phyloP scores from a whole-genome alignment of 148 eudicot genomes.

The Fagopyrum homotropicum region DNA sequence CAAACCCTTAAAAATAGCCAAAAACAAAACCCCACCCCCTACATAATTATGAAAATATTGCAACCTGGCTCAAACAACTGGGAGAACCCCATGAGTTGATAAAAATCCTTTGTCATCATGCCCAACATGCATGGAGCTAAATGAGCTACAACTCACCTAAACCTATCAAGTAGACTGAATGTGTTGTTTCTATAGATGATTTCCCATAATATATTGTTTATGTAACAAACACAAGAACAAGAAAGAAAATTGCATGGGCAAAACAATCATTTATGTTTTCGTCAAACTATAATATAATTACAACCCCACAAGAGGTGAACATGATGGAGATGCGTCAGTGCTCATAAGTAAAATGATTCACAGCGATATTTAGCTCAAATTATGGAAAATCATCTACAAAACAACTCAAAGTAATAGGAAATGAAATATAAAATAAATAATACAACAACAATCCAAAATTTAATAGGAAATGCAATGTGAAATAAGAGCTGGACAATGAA shows the following conservation, averaged over 20 bases:
- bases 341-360: too few relatives aligned
- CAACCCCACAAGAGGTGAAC: background rate
- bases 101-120: background rate
- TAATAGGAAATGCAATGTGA: background rate
- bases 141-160: background rate
- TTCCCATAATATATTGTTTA: background rate
- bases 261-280: background rate
- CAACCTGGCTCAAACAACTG: constrained; percentile 5
- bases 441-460: too few relatives aligned
- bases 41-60: constrained; percentile 3
- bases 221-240: background rate
- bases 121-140: background rate
- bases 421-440: too few relatives aligned
- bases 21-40: background rate
- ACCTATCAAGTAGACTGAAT: background rate
- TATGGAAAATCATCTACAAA: too few relatives aligned
- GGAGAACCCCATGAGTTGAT: constrained; percentile 7
- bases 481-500: background rate
- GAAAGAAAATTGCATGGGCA: background rate
- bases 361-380: too few relatives aligned
- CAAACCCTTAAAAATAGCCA: background rate
- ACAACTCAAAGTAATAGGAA: too few relatives aligned
- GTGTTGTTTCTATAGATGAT: background rate
- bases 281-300: background rate
- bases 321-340: too few relatives aligned